Evolutionary conservation across 352 stramenopile species (phyloP), one percentile per base, ranked within the genome.

Genomic region (Globisporangium splendens): DNA sequence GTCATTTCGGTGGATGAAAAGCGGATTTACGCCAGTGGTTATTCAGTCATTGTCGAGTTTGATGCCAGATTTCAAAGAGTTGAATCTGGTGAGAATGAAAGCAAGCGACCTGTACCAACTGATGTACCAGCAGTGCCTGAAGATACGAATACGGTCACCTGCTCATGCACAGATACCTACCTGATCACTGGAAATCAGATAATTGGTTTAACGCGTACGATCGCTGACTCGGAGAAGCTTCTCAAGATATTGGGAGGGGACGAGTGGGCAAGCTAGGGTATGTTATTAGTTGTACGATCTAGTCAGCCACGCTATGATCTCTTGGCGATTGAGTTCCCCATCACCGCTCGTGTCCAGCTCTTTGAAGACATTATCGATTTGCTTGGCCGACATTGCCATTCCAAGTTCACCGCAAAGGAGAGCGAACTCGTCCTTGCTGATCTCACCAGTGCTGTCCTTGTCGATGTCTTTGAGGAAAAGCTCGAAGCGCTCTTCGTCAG

Each of bases 11-110:
- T 88, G 46, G 62, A 84, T 59, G 74, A 87, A 60, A 89, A 88
- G 46, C 72, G 61, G 33, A 79, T 89, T 14, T 75, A 89, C 50
- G 76, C 79, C 8, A 90, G 80, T 46, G 79, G 79, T 0, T 88
- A 89, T 59, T 88, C 81, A 2, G 83, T 93, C 33, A 85, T 90
- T 33, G 75, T 90, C 35, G 83, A 93, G 44, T 93, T 91, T 49
- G 75, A 89, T 2, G 73, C 75, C 0, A 90, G 67, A 3, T 83
- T 93, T 28, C 62, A 79, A 39, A 63, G 72, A 50, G 63, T 71
- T 10, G 79, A 87, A 18, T 53, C 50, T 15, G 54, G 48, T 28
- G 57, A 63, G 17, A 21, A n/a, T 4, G 46, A 57, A 52, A 59
- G 14, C 50, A 69, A 54, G 18, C 56, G 18, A 54, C 64, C 20